A percentile compares a stretch with the other conserved stretches of the same genome.
Conservation (phyloP, 768 basidiomycete genomes). For the Porpolomopsis calyptriformis region DNA sequence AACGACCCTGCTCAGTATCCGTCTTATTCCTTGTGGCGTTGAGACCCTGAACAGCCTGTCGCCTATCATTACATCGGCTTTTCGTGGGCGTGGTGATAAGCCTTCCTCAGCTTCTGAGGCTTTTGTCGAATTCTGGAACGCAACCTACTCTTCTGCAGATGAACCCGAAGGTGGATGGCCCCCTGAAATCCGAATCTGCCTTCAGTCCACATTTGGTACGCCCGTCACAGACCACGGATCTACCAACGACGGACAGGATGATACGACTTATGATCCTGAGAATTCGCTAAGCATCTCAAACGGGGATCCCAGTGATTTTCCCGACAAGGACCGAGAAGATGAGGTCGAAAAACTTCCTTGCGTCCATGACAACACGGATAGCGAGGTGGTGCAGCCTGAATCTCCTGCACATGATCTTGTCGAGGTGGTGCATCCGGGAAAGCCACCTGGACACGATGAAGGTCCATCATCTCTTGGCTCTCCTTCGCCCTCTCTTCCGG, state of each 20-base stretch:
- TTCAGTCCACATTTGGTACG: conserved; percentile 11
- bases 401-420: conserved; percentile 2
- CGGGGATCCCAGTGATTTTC: not conserved
- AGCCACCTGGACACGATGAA: not conserved
- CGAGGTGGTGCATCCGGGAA: conserved; percentile 1
- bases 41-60: conserved; percentile 37
- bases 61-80: conserved; percentile 46
- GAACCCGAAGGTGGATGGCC: conserved; percentile 48
- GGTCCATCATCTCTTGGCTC: conserved; percentile 7
- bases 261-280: not conserved
- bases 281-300: not conserved
- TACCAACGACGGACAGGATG: not conserved
- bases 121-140: conserved; percentile 55
- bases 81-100: conserved; percentile 40
- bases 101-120: conserved; percentile 34
- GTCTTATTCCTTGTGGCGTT: conserved; percentile 31
- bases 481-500: conserved; percentile 11
- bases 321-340: not conserved
- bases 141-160: conserved; percentile 29
- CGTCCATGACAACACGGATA: conserved; percentile 7
- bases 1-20: conserved; percentile 41
- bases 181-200: conserved; percentile 26
- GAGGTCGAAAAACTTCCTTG: conserved; percentile 1
- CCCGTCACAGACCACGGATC: conserved; percentile 5
- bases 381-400: conserved; percentile 1